Evolutionary conservation across 2,329 filamentous ascomycete genomes (phyloP).

Genomic region (Dothideomycetidae sp.): DNA sequence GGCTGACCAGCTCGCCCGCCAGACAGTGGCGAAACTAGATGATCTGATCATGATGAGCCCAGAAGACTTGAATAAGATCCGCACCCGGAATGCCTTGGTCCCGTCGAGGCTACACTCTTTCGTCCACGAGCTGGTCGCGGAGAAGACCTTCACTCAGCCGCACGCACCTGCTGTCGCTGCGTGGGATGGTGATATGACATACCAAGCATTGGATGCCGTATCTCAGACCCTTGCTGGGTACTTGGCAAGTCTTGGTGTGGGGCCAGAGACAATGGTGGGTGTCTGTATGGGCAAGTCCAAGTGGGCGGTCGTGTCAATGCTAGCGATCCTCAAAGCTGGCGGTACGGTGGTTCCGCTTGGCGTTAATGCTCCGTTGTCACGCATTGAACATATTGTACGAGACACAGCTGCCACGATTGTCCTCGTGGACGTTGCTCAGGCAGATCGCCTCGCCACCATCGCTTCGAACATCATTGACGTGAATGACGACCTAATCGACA

Average conservation of each 20-base stretch:
- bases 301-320: slow-evolving; percentile 18
- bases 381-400: neutral
- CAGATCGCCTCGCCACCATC: neutral
- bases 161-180: slow-evolving; percentile 14
- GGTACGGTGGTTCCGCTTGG: slow-evolving; percentile 18
- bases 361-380: slow-evolving; percentile 12
- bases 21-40: neutral
- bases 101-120: neutral
- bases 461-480: too few relatives aligned
- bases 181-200: slow-evolving; percentile 18
- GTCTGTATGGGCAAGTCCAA: slow-evolving; percentile 18
- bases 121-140: neutral
- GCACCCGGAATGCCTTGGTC: neutral
- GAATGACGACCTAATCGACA: neutral
- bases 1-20: neutral
- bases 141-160: neutral
- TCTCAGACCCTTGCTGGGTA: slow-evolving; percentile 12
- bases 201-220: slow-evolving; percentile 15
- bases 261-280: slow-evolving; percentile 12
- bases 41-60: neutral
- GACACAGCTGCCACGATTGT: neutral
- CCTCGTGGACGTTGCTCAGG: neutral
- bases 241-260: slow-evolving; percentile 10
- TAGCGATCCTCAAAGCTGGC: slow-evolving; percentile 20
- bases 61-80: neutral